Conservation (phyloP, 495 filamentous ascomycete species). For the Neurospora sp. region DNA sequence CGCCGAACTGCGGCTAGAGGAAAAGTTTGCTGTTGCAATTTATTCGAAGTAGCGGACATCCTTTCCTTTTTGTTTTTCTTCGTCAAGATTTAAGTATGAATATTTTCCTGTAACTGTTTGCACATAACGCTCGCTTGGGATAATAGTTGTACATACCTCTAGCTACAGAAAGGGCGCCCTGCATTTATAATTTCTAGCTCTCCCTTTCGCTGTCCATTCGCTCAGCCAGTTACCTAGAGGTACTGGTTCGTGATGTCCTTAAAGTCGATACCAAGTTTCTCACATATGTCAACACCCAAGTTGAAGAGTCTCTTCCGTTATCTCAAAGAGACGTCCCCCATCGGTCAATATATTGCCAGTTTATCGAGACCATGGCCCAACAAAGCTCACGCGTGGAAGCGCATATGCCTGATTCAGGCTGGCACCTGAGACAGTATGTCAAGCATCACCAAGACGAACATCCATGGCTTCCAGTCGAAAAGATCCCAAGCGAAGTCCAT, state of each 20-base stretch:
- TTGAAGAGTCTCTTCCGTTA: background rate
- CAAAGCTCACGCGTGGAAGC: background rate
- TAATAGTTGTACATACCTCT: background rate
- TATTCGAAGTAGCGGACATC: background rate
- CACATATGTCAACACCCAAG: background rate
- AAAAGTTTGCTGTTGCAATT: background rate
- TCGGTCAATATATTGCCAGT: background rate
- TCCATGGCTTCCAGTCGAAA: conserved; percentile 12
- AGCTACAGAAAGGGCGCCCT: background rate
- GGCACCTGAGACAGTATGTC: conserved; percentile 10
- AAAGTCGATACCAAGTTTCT: background rate
- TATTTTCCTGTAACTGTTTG: background rate
- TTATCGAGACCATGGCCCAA: background rate
- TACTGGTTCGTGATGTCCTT: background rate
- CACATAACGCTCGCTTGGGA: background rate
- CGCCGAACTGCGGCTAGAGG: background rate
- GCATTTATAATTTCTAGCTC: background rate
- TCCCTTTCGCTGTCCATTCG: background rate
- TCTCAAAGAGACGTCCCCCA: background rate
- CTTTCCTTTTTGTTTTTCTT: background rate
- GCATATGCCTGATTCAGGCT: conserved; percentile 4
- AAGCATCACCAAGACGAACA: conserved; percentile 1
- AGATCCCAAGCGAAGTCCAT: conserved; percentile 16
- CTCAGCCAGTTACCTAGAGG: background rate
- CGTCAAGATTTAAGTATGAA: background rate